phyloP scores from a whole-genome alignment of 164 flowering plant genomes.

The Platanus orientalis region DNA sequence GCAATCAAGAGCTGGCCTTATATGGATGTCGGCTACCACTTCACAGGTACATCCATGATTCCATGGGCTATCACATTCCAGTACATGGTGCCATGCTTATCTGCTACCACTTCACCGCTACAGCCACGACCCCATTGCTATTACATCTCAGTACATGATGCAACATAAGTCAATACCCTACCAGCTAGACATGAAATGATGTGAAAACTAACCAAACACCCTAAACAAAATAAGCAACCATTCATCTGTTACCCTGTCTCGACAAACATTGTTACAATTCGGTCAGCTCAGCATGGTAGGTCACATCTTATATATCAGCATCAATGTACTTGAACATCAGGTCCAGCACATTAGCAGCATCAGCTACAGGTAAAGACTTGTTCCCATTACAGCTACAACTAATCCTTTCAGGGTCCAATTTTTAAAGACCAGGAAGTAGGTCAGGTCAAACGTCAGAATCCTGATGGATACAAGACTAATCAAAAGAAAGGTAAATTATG shows the following conservation, averaged over 20 bases:
- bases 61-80: constrained; percentile 11
- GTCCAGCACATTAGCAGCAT: constrained; percentile 11
- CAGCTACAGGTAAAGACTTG: constrained; percentile 21
- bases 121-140: constrained; percentile 34
- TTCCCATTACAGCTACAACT: constrained; percentile 26
- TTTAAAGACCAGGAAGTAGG: constrained; percentile 18
- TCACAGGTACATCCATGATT: constrained; percentile 21
- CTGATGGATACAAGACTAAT: constrained; percentile 20
- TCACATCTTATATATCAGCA: constrained; percentile 10
- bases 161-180: constrained; percentile 13
- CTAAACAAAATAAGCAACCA: constrained; percentile 1
- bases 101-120: constrained; percentile 27
- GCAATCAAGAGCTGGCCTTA: constrained; percentile 16
- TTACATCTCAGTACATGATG: constrained; percentile 19
- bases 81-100: constrained; percentile 6
- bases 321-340: background rate
- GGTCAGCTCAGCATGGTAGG: constrained; percentile 13
- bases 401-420: constrained; percentile 15
- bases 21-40: constrained; percentile 15
- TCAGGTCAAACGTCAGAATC: constrained; percentile 25
- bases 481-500: constrained; percentile 6
- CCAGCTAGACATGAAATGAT: constrained; percentile 1
- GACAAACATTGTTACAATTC: constrained; percentile 6
- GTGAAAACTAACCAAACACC: constrained; percentile 11
- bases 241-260: constrained; percentile 13